These are phyloP conservation scores for Nematocida sp. DNA, from an alignment of 371 early-diverging fungal genomes.

Conservation along the genomic window DNA sequence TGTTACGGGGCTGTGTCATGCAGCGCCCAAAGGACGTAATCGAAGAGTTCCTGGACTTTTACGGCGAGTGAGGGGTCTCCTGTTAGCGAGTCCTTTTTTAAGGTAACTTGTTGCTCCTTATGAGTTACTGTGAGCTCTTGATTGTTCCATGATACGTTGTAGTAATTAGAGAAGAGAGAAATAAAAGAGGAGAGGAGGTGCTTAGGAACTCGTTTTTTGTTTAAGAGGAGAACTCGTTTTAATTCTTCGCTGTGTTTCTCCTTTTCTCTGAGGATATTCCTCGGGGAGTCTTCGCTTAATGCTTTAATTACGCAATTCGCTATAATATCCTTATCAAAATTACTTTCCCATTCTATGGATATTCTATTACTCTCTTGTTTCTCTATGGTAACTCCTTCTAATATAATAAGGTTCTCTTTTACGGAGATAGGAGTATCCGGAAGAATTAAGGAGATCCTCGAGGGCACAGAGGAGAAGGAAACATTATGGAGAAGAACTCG, in stretches of 20 bases:
- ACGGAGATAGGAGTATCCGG: neutral
- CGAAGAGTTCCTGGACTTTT: constrained; percentile 46
- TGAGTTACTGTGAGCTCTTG: constrained; percentile 1
- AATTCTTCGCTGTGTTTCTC: neutral
- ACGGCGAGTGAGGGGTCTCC: constrained; percentile 35
- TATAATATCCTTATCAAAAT: constrained; percentile 26
- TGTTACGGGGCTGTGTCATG: neutral
- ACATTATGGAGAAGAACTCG: constrained; percentile 23
- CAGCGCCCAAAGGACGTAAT: constrained; percentile 21
- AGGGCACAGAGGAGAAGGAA: constrained; percentile 11
- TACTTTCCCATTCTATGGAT: constrained; percentile 38
- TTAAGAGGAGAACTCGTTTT: neutral
- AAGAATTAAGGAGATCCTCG: constrained; percentile 5
- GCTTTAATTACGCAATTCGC: constrained; percentile 49
- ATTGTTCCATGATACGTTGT: neutral
- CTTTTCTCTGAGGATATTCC: neutral
- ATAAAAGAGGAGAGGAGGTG: constrained; percentile 25
- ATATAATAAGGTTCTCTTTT: neutral
- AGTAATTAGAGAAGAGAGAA: constrained; percentile 39
- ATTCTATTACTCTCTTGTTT: constrained; percentile 2
- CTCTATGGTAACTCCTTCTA: constrained; percentile 25
- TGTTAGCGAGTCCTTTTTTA: neutral
- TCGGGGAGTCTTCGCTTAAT: neutral
- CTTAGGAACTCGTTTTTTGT: constrained; percentile 9
- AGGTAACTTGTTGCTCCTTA: neutral